Evolutionary conservation across 176 grass and related monocot genomes (phyloP), one percentile per base, ranked within the genome.

Genomic region (Hordeum marinum): DNA sequence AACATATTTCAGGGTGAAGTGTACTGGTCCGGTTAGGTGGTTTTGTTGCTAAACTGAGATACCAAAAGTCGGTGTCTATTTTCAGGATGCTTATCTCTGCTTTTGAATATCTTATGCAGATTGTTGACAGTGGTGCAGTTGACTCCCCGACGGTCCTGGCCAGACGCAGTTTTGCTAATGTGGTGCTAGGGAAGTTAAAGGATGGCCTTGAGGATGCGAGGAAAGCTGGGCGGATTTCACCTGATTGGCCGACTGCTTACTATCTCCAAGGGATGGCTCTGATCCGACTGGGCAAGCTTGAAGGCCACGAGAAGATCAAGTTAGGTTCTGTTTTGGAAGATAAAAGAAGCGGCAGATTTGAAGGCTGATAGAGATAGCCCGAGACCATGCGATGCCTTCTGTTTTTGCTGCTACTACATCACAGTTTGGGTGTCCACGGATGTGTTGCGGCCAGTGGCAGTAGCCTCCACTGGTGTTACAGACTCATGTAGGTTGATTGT

Each of bases 151-250:
- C 89, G 18, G 37, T 96, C 27, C 64, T 96, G 26, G 89, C 11
- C 7, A 81, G 91, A 20, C 82, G 91, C 17, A 91, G 91, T 60
- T 80, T 93, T 0, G 84, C 79, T 1, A 88, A 96, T 12, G 65
- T 96, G 46, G 87, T 83, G 15, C 72, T 54, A 20, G 79, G 81
- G 40, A 89, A 85, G 63, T 25, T 83, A 17, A 84, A 96, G 39
- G 89, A 93, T 75, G 94, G 87, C 20, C 76, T 96, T 11, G 73
- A 58, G 48, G 94, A 93, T 82, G 89, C 89, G 8, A 91, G 87
- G 82, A 83, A 85, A 58, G 91, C 87, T 4, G 84, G 54, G 68
- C 81, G 78, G 12, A 77, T 89, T 9, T 89, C 87, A 58, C 87
- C 91, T 1, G 82, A 83, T 37, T 94, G 94, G 91, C 87, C 91